Evolutionary conservation across 495 filamentous ascomycete genomes (phyloP).

Genomic region (Tuber magnatum): DNA sequence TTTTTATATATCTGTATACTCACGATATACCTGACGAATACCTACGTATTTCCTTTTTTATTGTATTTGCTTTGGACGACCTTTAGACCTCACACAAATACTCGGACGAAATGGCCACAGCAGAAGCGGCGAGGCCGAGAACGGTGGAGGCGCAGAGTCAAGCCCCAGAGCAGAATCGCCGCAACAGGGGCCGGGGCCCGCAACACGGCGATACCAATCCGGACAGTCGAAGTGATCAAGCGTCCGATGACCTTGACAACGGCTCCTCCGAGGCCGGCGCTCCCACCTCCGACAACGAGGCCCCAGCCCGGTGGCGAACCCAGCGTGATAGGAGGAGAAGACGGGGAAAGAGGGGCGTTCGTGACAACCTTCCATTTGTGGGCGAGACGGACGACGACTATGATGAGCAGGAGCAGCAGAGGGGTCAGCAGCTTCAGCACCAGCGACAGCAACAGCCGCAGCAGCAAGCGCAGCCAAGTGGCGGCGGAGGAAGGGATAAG

Average conservation of each 20-base stretch:
- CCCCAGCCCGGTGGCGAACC: conserved; percentile 14
- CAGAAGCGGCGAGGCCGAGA: conserved; percentile 20
- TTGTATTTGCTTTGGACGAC: background rate
- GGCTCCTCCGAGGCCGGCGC: conserved; percentile 4
- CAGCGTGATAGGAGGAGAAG: conserved; percentile 17
- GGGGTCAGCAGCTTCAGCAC: conserved; percentile 15
- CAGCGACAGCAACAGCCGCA: conserved; percentile 24
- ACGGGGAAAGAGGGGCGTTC: conserved; percentile 10
- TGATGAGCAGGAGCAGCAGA: conserved; percentile 28
- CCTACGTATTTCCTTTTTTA: background rate
- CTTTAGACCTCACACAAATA: background rate
- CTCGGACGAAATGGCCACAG: conserved; percentile 14
- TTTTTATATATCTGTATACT: background rate
- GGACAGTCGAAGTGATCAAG: background rate
- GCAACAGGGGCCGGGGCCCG: background rate
- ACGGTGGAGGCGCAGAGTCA: background rate
- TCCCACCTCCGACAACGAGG: conserved; percentile 5
- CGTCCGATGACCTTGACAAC: background rate
- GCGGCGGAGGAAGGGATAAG: conserved; percentile 41
- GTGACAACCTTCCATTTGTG: conserved; percentile 4
- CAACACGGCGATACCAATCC: background rate
- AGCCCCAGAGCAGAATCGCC: background rate
- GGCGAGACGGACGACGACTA: conserved; percentile 36
- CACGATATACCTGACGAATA: background rate
- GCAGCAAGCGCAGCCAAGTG: conserved; percentile 42